Evolutionary conservation across 176 grass and related monocot species (phyloP), one percentile per base, ranked within the genome.

Genomic region (Cocos nucifera): DNA sequence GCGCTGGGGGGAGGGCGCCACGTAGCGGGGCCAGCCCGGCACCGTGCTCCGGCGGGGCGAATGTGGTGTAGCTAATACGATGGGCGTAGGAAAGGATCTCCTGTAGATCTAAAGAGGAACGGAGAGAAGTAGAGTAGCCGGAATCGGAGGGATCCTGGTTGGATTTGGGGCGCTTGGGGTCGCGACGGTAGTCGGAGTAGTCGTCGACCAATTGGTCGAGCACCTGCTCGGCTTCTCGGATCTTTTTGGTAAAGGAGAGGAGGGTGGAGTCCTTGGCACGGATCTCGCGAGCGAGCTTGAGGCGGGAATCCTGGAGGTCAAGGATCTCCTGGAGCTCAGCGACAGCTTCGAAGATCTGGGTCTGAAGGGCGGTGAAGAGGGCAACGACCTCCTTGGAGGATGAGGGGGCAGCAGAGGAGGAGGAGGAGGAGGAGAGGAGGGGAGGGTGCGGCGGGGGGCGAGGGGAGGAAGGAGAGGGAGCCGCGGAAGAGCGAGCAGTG

Each of bases 41-140:
- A n/a, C 87, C 87, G 16, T 98, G 93, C 76, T 98, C 93, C 4
- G 93, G 93, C 2, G 93, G 93, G 1, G 93, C 93, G 65, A 98
- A 98, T 17, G 93, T 92, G 4, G 93, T 89, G 70, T 89, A 98
- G 75, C 93, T 98, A 66, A 98, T 85, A 58, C 79, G 79, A 51
- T 92, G 84, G 4, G 93, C 93, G 54, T 89, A 98, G 17, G 84
- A 50, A 28, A 98, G 66, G 17, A 98, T 64, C 54, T 98, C 87
- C 2, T 98, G 66, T 29, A 98, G 59, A 32, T 98, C 83, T 44
- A 92, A 63, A 4, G 72, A 78, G 24, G 93, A 95, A 69, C 87
- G 83, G 17, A 95, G 83, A 4, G 86, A 89, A 5, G 61, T 54
- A 22, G 75, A 60, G 25, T 73, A 90, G 24, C 79, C 72, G 15